Base-by-base conservation (phyloP, 2,329 filamentous ascomycete species). In the Apiospora pterosperma region DNA sequence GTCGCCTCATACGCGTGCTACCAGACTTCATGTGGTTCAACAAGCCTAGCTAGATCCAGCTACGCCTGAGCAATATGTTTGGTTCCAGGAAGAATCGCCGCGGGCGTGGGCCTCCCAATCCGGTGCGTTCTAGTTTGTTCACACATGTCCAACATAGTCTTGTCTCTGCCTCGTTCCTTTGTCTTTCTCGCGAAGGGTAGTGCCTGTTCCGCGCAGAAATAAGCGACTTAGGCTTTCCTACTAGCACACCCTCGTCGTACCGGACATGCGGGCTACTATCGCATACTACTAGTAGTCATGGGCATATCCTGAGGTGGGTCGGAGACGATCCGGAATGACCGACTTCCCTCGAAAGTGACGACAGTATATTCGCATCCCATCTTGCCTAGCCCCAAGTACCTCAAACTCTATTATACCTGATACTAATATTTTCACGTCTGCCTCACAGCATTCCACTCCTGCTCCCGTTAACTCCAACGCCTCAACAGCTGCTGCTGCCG, bases 401-500 rank as follows among this genome's bases (percentile, higher is more conserved):
- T 55, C 28, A 34, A 55, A 55, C 48, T 55, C 28, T 34, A 55
- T 55, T 10, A 31, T 55, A 55, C 28, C 69, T 69, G 62, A 36
- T 23, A 44, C 58, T 65, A 36, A 64, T 63, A 58, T 31, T 67
- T 69, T 65, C 67, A 65, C 52, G 28, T 58, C 60, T 52, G 48
- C 61, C 61, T 66, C 42, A 68, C 78, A 92, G 88, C 86, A 88
- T 69, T 80, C 89, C 66, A 90, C 85, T 65, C 81, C 84, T 67
- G 82, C 86, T 65, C 89, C 89, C 64, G 88, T 88, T 61, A 89
- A 88, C 73, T 84, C 91, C 64, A 90, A 89, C 73, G 93, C 92
- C 65, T 88, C 93, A 63, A 89, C 91, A 59, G 93, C 93, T 64
- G 93, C 94, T 66, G 88, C 88, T 66, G 90, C 92, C 76, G 94